Evolutionary conservation across 2,329 filamentous ascomycete genomes (phyloP).

Genomic region (Aspergillus proliferans): DNA sequence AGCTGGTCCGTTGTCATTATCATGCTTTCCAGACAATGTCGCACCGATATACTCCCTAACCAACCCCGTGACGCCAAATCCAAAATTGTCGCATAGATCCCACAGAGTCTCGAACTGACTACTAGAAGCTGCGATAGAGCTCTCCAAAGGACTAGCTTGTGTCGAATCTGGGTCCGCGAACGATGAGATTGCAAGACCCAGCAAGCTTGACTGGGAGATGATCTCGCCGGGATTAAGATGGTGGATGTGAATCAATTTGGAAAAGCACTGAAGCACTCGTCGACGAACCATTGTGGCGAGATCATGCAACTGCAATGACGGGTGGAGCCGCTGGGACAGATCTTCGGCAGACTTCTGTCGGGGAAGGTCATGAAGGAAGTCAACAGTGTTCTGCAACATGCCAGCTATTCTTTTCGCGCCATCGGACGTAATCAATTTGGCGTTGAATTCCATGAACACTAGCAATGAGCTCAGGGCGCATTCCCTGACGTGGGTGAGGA

Average conservation of each 20-base stretch:
- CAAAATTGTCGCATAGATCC: slow-evolving; percentile 91
- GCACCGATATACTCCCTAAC: slow-evolving; percentile 70
- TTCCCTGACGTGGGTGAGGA: slow-evolving; percentile 88
- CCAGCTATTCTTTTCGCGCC: slow-evolving; percentile 85
- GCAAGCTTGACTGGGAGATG: slow-evolving; percentile 80
- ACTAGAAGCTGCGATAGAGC: slow-evolving; percentile 83
- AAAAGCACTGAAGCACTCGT: slow-evolving; percentile 90
- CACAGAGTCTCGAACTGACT: slow-evolving; percentile 89
- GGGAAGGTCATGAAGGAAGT: slow-evolving; percentile 80
- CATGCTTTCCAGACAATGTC: slow-evolving; percentile 63
- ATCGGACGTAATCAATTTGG: slow-evolving; percentile 82
- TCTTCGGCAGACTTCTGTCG: slow-evolving; percentile 81
- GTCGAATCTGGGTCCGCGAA: slow-evolving; percentile 83
- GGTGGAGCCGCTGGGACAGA: slow-evolving; percentile 72
- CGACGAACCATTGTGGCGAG: slow-evolving; percentile 89
- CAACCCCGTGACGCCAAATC: slow-evolving; percentile 85
- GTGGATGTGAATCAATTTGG: slow-evolving; percentile 81
- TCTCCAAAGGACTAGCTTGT: slow-evolving; percentile 70
- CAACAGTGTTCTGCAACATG: slow-evolving; percentile 91
- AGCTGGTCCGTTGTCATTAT: slow-evolving; percentile 48
- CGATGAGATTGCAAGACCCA: slow-evolving; percentile 81
- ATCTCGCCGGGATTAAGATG: slow-evolving; percentile 79
- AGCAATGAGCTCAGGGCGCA: slow-evolving; percentile 87
- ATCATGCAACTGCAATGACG: slow-evolving; percentile 81
- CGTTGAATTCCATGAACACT: slow-evolving; percentile 90